Conservation (phyloP, 2,329 filamentous ascomycete genomes). For the Teratosphaeriaceae sp. region DNA sequence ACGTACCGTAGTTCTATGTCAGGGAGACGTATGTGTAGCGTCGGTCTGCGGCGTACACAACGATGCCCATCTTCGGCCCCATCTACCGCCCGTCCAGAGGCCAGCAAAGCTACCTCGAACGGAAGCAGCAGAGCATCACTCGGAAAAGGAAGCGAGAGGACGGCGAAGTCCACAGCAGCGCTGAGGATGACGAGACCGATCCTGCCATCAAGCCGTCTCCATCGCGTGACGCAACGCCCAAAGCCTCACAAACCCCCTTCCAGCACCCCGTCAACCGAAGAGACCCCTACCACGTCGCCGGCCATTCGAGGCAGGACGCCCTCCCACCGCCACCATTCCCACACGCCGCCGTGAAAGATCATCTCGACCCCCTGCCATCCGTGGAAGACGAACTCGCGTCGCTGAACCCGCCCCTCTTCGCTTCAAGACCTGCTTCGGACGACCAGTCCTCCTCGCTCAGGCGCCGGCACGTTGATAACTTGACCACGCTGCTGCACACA, state of each 20-base stretch:
- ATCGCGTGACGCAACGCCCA: background rate
- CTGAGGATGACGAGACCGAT: conserved; percentile 9
- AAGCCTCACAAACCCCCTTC: conserved; percentile 1
- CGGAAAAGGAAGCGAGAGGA: conserved; percentile 22
- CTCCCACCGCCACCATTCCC: conserved; percentile 40
- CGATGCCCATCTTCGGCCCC: conserved; percentile 25
- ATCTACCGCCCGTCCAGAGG: conserved; percentile 18
- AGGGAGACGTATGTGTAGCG: too few relatives aligned
- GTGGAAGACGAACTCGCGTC: conserved; percentile 35
- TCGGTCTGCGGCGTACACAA: too few relatives aligned
- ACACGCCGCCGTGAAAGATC: conserved; percentile 30
- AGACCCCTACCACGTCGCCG: conserved; percentile 35
- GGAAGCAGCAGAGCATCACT: conserved; percentile 17
- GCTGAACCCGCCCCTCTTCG: conserved; percentile 38
- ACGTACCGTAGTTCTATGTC: too few relatives aligned
- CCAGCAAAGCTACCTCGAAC: conserved; percentile 18
- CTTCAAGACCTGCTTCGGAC: conserved; percentile 16
- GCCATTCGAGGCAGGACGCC: conserved; percentile 31
- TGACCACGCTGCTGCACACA: conserved; percentile 65
- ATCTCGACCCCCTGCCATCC: conserved; percentile 12
- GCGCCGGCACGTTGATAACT: conserved; percentile 55
- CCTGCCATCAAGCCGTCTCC: background rate
- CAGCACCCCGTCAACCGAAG: conserved; percentile 22
- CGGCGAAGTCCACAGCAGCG: conserved; percentile 8
- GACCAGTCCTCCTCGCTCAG: conserved; percentile 30